Percentiles rank a stretch among this genome's conserved stretches.
phyloP scores from a whole-genome alignment of 495 filamentous ascomycete species.

The Aspergillus nanangensis region DNA sequence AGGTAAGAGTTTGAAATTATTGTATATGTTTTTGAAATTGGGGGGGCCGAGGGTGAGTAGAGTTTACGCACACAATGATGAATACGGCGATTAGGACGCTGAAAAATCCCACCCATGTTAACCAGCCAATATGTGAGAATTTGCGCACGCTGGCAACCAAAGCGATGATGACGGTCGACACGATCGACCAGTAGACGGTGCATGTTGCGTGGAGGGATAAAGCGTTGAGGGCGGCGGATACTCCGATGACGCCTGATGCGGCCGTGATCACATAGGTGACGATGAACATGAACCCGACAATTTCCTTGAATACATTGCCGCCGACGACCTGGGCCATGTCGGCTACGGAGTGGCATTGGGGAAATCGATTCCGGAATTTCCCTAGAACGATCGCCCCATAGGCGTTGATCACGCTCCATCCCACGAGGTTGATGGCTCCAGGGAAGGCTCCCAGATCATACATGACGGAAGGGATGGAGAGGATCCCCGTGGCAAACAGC shows the following conservation, averaged over 20 bases:
- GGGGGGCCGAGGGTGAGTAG: neutral
- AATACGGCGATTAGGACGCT: constrained; percentile 43
- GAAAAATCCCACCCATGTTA: constrained; percentile 42
- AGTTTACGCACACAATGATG: constrained; percentile 41
- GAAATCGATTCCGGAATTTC: constrained; percentile 31
- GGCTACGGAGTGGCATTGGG: constrained; percentile 51
- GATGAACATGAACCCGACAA: constrained; percentile 42
- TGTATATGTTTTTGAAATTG: neutral
- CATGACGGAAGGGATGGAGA: constrained; percentile 58
- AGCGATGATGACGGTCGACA: constrained; percentile 62
- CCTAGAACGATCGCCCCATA: constrained; percentile 33
- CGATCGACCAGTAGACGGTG: constrained; percentile 39
- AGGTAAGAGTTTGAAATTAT: constrained; percentile 3
- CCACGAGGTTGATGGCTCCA: constrained; percentile 51
- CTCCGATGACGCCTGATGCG: constrained; percentile 44
- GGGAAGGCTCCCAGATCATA: constrained; percentile 59
- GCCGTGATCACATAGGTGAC: constrained; percentile 43
- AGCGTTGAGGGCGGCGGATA: constrained; percentile 48
- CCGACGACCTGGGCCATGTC: constrained; percentile 66
- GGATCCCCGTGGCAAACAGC: constrained; percentile 51
- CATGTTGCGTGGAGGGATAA: constrained; percentile 43
- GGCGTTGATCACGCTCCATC: constrained; percentile 60
- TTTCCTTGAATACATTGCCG: constrained; percentile 43
- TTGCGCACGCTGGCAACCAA: constrained; percentile 36
- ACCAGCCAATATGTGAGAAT: constrained; percentile 39